Conservation (phyloP, 768 basidiomycete species). For the Hygrophoropsis aurantiaca region DNA sequence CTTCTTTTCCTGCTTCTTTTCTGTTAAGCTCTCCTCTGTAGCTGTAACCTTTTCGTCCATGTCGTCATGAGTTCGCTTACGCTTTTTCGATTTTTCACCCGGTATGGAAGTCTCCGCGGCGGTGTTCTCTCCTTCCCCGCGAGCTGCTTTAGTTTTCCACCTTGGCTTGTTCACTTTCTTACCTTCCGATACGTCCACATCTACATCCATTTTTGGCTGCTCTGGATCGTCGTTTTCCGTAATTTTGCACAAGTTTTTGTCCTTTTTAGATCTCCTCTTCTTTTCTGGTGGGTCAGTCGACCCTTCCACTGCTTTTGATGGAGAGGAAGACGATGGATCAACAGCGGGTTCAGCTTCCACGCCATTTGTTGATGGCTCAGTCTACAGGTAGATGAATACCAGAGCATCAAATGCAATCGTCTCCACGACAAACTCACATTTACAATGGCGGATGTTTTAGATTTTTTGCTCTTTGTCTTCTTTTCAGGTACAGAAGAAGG, state of each 20-base stretch:
- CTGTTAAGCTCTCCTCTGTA: neutral
- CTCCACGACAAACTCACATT: neutral
- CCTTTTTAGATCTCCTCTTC: constrained; percentile 1
- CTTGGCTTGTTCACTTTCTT: constrained; percentile 17
- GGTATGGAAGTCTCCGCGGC: constrained; percentile 8
- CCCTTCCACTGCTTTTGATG: neutral
- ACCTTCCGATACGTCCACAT: constrained; percentile 7
- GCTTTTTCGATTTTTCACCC: constrained; percentile 32
- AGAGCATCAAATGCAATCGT: neutral
- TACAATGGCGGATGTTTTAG: constrained; percentile 4
- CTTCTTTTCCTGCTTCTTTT: constrained; percentile 25
- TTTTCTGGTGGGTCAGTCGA: constrained; percentile 11
- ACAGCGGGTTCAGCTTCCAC: neutral
- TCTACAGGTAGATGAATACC: constrained; percentile 11
- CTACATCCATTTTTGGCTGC: constrained; percentile 9
- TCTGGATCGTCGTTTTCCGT: constrained; percentile 14
- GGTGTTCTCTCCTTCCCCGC: constrained; percentile 7
- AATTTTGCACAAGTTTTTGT: constrained; percentile 5
- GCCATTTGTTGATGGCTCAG: neutral
- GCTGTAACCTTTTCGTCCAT: constrained; percentile 2
- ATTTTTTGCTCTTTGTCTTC: constrained; percentile 15
- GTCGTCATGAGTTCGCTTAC: constrained; percentile 23
- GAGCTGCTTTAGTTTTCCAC: constrained; percentile 7
- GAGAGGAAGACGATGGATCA: neutral
- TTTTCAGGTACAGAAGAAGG: constrained; percentile 14